phyloP scores from a whole-genome alignment of 1,284 basidiomycete species.

The Porodaedalea pini region DNA sequence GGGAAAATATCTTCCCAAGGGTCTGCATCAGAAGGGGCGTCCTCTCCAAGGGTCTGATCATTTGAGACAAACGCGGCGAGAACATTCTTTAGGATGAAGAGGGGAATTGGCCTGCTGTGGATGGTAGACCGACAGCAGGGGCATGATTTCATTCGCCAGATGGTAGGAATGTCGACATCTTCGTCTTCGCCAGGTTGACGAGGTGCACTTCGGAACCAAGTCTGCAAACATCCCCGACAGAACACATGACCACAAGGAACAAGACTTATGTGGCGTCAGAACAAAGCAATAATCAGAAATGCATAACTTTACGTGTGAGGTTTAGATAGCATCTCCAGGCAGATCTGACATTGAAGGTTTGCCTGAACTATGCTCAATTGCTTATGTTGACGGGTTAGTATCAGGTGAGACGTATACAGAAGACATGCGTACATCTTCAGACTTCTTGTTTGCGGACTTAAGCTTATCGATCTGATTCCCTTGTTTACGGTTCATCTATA shows the following conservation, averaged over 20 bases:
- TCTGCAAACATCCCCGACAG: constrained; percentile 63
- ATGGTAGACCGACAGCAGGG: constrained; percentile 63
- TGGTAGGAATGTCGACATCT: constrained; percentile 46
- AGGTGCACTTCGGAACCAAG: constrained; percentile 71
- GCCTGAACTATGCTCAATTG: constrained; percentile 52
- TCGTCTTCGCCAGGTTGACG: constrained; percentile 49
- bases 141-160: constrained; percentile 62
- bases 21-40: constrained; percentile 42
- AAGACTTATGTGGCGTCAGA: constrained; percentile 40
- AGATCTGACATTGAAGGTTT: constrained; percentile 67
- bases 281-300: constrained; percentile 3
- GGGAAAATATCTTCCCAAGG: constrained; percentile 68
- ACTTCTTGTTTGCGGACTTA: constrained; percentile 45
- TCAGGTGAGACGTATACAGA: neutral
- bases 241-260: constrained; percentile 71
- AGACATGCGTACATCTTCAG: constrained; percentile 47
- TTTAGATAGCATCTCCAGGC: constrained; percentile 60
- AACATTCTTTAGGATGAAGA: constrained; percentile 64
- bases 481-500: constrained; percentile 48
- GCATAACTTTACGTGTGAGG: constrained; percentile 54
- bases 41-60: constrained; percentile 25
- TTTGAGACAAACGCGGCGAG: constrained; percentile 39
- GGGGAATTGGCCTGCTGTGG: constrained; percentile 55
- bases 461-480: constrained; percentile 44
- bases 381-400: constrained; percentile 31